These are phyloP conservation scores for Phytophthora uliginosa DNA, from an alignment of 352 stramenopile species.

Conservation along the genomic window DNA sequence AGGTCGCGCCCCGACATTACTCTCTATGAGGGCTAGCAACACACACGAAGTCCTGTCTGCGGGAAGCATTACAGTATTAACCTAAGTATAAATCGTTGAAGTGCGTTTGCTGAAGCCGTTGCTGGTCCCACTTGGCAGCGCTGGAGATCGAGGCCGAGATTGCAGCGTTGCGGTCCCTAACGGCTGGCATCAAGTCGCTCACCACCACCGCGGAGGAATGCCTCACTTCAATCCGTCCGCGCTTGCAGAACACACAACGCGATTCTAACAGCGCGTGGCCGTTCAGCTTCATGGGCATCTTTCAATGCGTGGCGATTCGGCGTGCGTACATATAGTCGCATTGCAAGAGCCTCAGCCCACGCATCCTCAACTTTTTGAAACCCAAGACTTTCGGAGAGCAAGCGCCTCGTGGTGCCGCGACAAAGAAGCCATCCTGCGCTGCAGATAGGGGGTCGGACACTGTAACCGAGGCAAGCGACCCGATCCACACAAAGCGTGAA, in stretches of 20 bases:
- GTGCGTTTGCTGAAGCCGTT: constrained; percentile 7
- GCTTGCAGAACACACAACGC: constrained; percentile 8
- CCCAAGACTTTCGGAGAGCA: background rate
- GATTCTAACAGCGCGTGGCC: background rate
- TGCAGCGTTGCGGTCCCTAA: constrained; percentile 11
- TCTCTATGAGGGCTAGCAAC: constrained; percentile 34
- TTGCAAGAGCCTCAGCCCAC: background rate
- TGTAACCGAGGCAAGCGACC: constrained; percentile 10
- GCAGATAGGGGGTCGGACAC: constrained; percentile 7
- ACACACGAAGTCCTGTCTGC: constrained; percentile 20
- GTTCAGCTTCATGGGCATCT: background rate
- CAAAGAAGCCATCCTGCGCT: constrained; percentile 13
- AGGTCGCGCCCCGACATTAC: constrained; percentile 33
- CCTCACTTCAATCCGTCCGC: background rate
- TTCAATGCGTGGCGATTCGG: background rate
- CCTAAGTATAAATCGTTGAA: constrained; percentile 25
- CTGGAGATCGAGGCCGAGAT: constrained; percentile 24
- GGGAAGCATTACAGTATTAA: constrained; percentile 32
- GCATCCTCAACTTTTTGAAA: constrained; percentile 17
- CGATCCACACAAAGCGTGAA: constrained; percentile 34
- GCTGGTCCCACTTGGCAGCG: background rate
- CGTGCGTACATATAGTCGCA: background rate
- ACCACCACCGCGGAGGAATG: background rate
- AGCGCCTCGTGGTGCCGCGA: constrained; percentile 5
- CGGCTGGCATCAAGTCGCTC: background rate